phyloP scores from a whole-genome alignment of 345 rosid species.

The Erysimum cheiranthoides region DNA sequence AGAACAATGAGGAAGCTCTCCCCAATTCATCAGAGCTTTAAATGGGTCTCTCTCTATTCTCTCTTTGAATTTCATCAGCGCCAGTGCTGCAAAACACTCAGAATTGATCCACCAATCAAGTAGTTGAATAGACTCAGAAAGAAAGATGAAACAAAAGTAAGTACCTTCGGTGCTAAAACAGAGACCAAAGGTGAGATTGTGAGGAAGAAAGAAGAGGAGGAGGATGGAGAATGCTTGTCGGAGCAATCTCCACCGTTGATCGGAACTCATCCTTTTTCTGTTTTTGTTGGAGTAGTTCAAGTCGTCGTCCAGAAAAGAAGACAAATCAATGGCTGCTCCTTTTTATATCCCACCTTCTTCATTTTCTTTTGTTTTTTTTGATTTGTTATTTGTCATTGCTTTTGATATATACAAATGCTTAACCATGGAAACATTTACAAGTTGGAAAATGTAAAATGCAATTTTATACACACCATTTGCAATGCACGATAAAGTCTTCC shows the following conservation, averaged over 20 bases:
- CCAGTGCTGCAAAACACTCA: conserved; percentile 56
- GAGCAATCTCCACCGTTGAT: conserved; percentile 70
- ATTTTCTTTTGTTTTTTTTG: conserved; percentile 5
- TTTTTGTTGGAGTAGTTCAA: conserved; percentile 48
- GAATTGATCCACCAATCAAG: conserved; percentile 6
- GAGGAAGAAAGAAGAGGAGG: conserved; percentile 42
- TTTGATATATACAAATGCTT: conserved; percentile 22
- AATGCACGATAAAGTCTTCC: conserved; percentile 40
- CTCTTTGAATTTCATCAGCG: conserved; percentile 67
- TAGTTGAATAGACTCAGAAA: not conserved
- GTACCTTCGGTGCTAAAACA: conserved; percentile 43
- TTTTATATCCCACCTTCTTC: conserved; percentile 38
- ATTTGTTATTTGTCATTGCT: conserved; percentile 6
- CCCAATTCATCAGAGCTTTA: conserved; percentile 71
- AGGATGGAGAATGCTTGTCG: conserved; percentile 65
- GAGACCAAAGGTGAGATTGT: conserved; percentile 38
- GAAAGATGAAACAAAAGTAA: conserved; percentile 5
- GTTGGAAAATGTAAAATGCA: conserved; percentile 18
- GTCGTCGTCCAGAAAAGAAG: conserved; percentile 39
- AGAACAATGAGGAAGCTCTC: conserved; percentile 62
- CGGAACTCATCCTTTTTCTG: conserved; percentile 55
- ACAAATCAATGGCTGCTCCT: conserved; percentile 46
- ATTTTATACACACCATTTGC: conserved; percentile 41
- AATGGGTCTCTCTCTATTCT: conserved; percentile 71
- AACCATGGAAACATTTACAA: conserved; percentile 36